Evolutionary conservation across 345 rosid genomes (phyloP), one percentile per base, ranked within the genome.

Genomic region (Citrus reticulata): DNA sequence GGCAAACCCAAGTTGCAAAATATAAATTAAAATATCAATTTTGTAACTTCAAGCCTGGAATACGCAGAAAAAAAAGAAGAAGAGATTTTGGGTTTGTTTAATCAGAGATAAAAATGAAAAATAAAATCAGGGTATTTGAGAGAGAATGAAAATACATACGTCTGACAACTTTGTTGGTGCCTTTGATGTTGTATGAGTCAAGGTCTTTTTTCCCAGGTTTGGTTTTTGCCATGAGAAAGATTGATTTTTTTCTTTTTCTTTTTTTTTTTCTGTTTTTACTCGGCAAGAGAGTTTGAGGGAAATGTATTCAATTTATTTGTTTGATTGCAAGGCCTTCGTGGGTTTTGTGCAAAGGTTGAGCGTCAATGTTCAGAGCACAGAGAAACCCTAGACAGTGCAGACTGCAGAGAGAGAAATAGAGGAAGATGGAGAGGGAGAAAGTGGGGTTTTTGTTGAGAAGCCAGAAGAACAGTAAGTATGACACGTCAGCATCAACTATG

Each of bases 191-290:
- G 81, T 91, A 91, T 6, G 94, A 87, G 58, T 93, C 97, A 5
- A 93, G 90, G 88, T 88, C 95, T 71, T 88, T 90, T 82, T 87
- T 91, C 2, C 88, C 93, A 9, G 95, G 86, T 76, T 93, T 93
- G 60, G 89, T 88, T 81, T 91, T 93, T 27, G 95, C 90, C 90
- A 89, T 87, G 86, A 81, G 75, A 78, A 60, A 20, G 7, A 24
- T 34, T n/a, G 60, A 14, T 58, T 9, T n/a, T 34, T 32, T 34
- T 34, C 35, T 34, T 4, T 1, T 9, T 19, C 11, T 55, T 34
- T 35, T 9, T n/a, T 1, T 11, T 1, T 13, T 3, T 13, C 13
- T 46, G 4, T 11, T 10, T 10, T 46, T 11, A 42, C 49, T 42
- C 51, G 20, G 9, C 42, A 54, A 49, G 30, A 60, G 34, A 69